These are phyloP conservation scores for Candida multigemmis DNA, from an alignment of 805 yeast species.

Conservation along the genomic window DNA sequence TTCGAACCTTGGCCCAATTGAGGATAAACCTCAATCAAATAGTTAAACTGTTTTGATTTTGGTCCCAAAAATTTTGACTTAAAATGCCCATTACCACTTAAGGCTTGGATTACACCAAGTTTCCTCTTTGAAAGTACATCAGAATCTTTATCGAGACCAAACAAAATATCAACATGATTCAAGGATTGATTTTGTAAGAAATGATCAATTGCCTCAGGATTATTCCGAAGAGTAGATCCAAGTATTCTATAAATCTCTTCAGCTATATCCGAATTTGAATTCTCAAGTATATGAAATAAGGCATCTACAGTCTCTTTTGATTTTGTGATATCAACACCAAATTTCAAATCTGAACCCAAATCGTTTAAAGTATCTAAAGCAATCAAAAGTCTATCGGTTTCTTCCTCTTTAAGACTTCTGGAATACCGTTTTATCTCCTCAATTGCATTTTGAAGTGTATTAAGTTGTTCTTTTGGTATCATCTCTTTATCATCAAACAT, in stretches of 20 bases:
- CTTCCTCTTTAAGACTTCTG: constrained; percentile 2
- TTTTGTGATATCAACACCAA: constrained; percentile 43
- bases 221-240: constrained; percentile 66
- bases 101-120: constrained; percentile 43
- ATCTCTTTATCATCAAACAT: constrained; percentile 4
- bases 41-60: constrained; percentile 11
- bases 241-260: constrained; percentile 55
- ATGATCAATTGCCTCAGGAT: constrained; percentile 47
- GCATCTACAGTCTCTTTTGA: too few relatives aligned
- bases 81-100: constrained; percentile 29
- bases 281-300: too few relatives aligned
- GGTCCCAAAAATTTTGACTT: constrained; percentile 14
- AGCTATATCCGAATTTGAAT: constrained; percentile 14
- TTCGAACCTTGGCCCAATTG: constrained; percentile 18
- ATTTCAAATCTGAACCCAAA: constrained; percentile 58
- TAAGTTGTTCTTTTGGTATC: background rate
- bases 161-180: constrained; percentile 11
- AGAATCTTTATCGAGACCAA: constrained; percentile 7
- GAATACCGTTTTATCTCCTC: constrained; percentile 1
- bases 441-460: background rate
- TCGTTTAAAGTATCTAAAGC: constrained; percentile 43
- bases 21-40: constrained; percentile 18
- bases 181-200: constrained; percentile 14
- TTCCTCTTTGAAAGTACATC: constrained; percentile 35
- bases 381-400: too few relatives aligned